Evolutionary conservation across 106 monocot genomes (phyloP).

Genomic region (Posidonia australis): DNA sequence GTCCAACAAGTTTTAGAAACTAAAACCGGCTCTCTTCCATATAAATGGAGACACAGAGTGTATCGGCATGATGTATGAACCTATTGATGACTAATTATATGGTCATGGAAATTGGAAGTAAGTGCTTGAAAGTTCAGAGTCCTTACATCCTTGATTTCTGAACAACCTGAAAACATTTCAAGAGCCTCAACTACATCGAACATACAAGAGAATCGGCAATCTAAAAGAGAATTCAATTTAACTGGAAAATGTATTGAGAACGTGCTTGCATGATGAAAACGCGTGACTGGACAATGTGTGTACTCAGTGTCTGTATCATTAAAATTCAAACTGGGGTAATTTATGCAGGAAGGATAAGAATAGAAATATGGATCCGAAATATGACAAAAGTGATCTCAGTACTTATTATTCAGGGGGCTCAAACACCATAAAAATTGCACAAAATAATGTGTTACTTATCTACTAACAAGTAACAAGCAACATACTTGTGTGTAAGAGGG

Average conservation of each 20-base stretch:
- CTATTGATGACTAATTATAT: too few species aligned
- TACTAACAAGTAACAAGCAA: too few species aligned
- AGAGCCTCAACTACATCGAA: constrained; percentile 53
- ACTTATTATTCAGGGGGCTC: too few species aligned
- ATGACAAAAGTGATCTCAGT: too few species aligned
- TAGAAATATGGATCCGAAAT: background rate
- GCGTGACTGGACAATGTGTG: constrained; percentile 72
- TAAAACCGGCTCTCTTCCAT: background rate
- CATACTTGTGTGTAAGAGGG: too few species aligned
- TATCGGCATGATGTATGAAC: too few species aligned
- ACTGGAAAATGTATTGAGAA: background rate
- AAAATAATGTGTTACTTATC: too few species aligned
- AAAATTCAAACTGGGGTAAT: constrained; percentile 42
- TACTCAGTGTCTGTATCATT: constrained; percentile 41
- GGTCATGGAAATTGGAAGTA: too few species aligned
- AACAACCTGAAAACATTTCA: constrained; percentile 51
- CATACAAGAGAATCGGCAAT: background rate
- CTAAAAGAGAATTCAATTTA: background rate
- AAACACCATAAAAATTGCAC: too few species aligned
- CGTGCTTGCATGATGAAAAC: constrained; percentile 68
- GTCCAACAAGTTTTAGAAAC: background rate
- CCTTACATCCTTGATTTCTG: constrained; percentile 66
- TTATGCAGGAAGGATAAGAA: background rate
- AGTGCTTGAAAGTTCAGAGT: background rate
- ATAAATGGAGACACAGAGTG: background rate